Evolutionary conservation across 2,329 filamentous ascomycete genomes (phyloP), one percentile per base, ranked within the genome.

Genomic region (Penicillium occitanis): DNA sequence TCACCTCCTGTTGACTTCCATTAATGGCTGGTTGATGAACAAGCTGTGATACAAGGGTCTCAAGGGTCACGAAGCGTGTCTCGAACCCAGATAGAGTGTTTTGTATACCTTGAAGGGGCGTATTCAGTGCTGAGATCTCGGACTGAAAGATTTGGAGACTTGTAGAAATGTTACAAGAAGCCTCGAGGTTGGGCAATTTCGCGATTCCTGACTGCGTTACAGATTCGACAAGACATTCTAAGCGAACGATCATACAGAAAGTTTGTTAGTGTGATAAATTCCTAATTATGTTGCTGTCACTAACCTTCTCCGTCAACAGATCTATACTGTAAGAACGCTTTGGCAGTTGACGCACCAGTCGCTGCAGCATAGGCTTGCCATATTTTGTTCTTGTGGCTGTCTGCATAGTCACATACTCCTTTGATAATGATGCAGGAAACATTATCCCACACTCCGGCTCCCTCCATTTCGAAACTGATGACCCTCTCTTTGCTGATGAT

Each of bases 381-480:
- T 11, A 0, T 40, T 28, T 57, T 63, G 22, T 53, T n/a, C 13
- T 57, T 63, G 61, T 57, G 30, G 46, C 61, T 63, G 50, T 57
- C 61, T 1, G 48, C 61, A 44, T 63, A 63, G 25, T 55, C 48
- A 10, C 61, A 53, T 10, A 46, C 61, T 1, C 61, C 48, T n/a
- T 63, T 63, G 17, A 57, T 44, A 22, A 55, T 62, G 7, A 62
- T 17, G 11, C 8, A 22, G 17, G 55, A 22, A 10, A 64, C 57
- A 0, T 70, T 68, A 57, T 73, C 71, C 69, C 69, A 71, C 8
- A 71, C 37, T 6, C 73, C 72, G 2, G 71, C 71, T 2, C 68
- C 71, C 62, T 75, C 73, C 70, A 73, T 75, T 61, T 74, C 73
- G n/a, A 75, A 72, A 22, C 69, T 70, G 2, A 70, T 60, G 37